Evolutionary conservation across 306 rosid genomes (phyloP).

Genomic region (Prinsepia uniflora): DNA sequence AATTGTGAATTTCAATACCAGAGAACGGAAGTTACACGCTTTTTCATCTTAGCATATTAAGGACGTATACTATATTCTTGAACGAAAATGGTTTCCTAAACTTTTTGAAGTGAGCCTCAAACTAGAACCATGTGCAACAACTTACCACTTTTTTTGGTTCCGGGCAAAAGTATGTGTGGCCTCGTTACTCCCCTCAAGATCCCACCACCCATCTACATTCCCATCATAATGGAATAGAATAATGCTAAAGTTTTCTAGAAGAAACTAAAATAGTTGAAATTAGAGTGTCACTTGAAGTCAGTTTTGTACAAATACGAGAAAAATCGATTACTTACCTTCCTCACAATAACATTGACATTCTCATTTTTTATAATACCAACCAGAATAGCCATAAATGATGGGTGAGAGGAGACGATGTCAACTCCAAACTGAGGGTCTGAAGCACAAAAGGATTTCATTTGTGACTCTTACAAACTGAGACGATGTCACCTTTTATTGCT

Average conservation of each 20-base stretch:
- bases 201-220: slow-evolving; percentile 82
- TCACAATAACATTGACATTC: slow-evolving; percentile 66
- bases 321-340: slow-evolving; percentile 67
- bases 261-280: slow-evolving; percentile 77
- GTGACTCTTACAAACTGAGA: too few species aligned
- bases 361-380: slow-evolving; percentile 81
- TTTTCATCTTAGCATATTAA: not conserved
- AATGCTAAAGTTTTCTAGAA: slow-evolving; percentile 87
- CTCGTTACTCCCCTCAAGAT: slow-evolving; percentile 73
- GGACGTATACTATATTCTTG: too few species aligned
- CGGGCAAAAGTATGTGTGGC: slow-evolving; percentile 77
- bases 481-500: too few species aligned
- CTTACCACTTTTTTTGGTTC: slow-evolving; percentile 95
- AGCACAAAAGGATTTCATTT: too few species aligned
- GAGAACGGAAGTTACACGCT: not conserved
- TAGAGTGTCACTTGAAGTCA: slow-evolving; percentile 26
- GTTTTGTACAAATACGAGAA: slow-evolving; percentile 17
- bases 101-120: too few species aligned
- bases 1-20: not conserved
- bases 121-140: not conserved
- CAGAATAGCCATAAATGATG: slow-evolving; percentile 83
- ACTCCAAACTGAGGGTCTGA: too few species aligned
- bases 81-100: too few species aligned
- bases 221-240: slow-evolving; percentile 96
- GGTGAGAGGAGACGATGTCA: too few species aligned